Evolutionary conservation across 805 yeast genomes (phyloP), one percentile per base, ranked within the genome.

Genomic region (Myxozyma nipponensis): DNA sequence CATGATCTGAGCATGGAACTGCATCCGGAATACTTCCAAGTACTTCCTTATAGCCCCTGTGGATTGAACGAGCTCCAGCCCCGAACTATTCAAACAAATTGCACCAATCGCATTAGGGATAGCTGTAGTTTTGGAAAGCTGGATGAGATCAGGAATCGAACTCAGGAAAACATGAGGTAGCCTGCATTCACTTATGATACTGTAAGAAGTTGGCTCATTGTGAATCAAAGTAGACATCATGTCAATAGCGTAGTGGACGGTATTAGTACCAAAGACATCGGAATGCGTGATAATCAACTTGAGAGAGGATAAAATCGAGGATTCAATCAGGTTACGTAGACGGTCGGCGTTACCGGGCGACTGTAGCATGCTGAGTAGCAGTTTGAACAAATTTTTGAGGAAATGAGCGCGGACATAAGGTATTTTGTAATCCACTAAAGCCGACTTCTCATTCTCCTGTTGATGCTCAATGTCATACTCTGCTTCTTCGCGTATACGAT

Each of bases 171-270:
- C 70, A 42, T 83, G 84, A 34, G 90, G 79, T 1, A 86, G 79
- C 0, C 79, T 78, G 0, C 95, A 83, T 64, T 90, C 98, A 37
- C 79, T 82, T 57, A 90, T 72, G 38, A 90, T 82, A 1, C 84
- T 76, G 62, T 77, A 90, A 2, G 95, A 86, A 0, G 96, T 88
- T 6, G 97, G 96, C 61, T 91, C 97, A 58, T 84, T 85, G 63
- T 90, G 91, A 25, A 90, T 81, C 52, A 88, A 86, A 10, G 77
- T 76, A 37, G 83, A 77, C 19, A 88, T 74, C 10, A 83, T 77
- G 53, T 80, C 83, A 34, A 90, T 65, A 0, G 86, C 76, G 21
- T 78, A 72, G 0, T 86, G 72, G 13, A 86, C 65, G 13, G 86
- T 66, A 15, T 79, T 74, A 36, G 81, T 78, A 0, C 96, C 96